These are phyloP conservation scores for Backusella parvicylindrica DNA, from an alignment of 192 early-diverging fungal species.

Conservation along the genomic window DNA sequence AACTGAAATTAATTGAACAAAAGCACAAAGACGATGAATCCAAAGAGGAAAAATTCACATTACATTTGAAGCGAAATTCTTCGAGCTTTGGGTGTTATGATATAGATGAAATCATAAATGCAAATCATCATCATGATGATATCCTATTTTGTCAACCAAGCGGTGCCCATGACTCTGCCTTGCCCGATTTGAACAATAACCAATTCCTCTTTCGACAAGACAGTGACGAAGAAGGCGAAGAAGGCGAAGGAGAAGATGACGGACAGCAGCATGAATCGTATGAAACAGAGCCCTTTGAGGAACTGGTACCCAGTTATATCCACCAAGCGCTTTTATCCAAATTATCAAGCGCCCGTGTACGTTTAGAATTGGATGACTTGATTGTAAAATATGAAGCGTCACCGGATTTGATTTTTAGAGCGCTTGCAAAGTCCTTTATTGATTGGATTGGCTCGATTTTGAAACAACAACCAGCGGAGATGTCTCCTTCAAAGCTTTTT, in stretches of 20 bases:
- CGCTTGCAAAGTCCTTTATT: conserved; percentile 32
- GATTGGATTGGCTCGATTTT: conserved; percentile 25
- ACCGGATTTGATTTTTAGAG: conserved; percentile 18
- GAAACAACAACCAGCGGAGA: background rate
- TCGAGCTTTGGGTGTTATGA: background rate
- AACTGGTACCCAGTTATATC: conserved; percentile 32
- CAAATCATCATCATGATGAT: background rate
- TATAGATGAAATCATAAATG: background rate
- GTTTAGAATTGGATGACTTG: conserved; percentile 46
- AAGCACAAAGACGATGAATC: background rate
- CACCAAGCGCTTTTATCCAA: conserved; percentile 35
- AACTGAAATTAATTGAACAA: background rate
- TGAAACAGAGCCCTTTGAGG: conserved; percentile 28
- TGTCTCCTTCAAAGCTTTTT: conserved; percentile 1
- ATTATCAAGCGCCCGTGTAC: conserved; percentile 38
- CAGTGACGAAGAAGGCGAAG: conserved; percentile 20
- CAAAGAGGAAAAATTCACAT: background rate
- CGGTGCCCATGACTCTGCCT: conserved; percentile 14
- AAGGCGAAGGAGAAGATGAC: conserved; percentile 34
- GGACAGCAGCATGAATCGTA: background rate
- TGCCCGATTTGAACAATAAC: conserved; percentile 5
- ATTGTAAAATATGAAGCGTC: conserved; percentile 39
- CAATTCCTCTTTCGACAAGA: background rate
- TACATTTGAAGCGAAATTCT: background rate
- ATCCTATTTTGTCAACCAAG: background rate